phyloP scores from a whole-genome alignment of 208 protist genomes.

The Leptomonas pyrrhocoris region DNA sequence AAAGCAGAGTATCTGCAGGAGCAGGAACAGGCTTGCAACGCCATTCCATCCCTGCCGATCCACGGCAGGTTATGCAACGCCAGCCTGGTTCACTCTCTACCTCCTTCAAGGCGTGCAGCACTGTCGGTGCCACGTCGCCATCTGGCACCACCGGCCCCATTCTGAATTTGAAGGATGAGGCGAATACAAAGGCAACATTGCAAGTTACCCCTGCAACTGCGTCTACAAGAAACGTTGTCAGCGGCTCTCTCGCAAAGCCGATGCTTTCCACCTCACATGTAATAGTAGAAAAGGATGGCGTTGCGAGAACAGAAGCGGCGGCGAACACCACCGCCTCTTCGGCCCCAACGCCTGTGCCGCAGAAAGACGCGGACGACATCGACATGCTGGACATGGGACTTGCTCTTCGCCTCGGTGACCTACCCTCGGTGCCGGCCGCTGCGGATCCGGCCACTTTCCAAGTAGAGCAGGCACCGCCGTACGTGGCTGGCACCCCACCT shows the following conservation, averaged over 20 bases:
- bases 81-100: background rate
- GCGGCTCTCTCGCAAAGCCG: background rate
- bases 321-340: background rate
- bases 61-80: background rate
- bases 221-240: background rate
- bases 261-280: background rate
- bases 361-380: slow-evolving; percentile 11
- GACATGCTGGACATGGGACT: slow-evolving; percentile 7
- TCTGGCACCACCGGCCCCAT: background rate
- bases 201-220: background rate
- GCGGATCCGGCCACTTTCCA: background rate
- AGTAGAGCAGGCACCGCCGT: background rate
- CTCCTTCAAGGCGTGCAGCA: too few relatives aligned
- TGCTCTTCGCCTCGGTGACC: slow-evolving; percentile 10
- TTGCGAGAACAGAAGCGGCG: background rate
- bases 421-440: background rate
- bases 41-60: background rate
- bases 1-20: background rate
- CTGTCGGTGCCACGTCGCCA: background rate
- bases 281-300: background rate
- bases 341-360: background rate
- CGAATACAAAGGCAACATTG: background rate
- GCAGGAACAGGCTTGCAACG: background rate
- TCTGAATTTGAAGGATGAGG: background rate
- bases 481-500: background rate